Evolutionary conservation across 805 yeast species (phyloP), one percentile per base, ranked within the genome.

Genomic region (Tanozyma kutaoensis): DNA sequence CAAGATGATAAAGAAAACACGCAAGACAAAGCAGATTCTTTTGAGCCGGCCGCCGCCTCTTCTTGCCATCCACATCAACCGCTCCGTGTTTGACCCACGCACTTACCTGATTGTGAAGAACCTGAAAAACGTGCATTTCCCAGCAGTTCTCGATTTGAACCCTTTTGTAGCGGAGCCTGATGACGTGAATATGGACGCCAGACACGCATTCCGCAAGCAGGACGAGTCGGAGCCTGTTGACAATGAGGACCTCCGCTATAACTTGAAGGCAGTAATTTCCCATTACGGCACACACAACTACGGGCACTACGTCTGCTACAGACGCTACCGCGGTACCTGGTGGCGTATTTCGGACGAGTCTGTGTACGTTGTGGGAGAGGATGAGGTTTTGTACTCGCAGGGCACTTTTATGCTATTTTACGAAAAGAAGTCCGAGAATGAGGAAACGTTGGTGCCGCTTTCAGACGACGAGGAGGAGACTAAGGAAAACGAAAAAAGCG

Each of bases 251-350:
- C 47, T 77, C 24, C 55, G 64, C 3, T 88, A 88, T 48, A 64
- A 72, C 22, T 62, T 88, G 34, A 80, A 80, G 44, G 81, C 95
- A 1, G 91, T 81, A 1, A 80, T 88, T 24, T 75, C 88, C 1
- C 98, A 88, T 50, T 86, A 77, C 48, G 98, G 98, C 26, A 79
- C 95, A 1, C 96, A 91, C 42, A 85, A 88, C 42, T 91, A 84
- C 47, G 98, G 98, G n/a, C 98, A 88, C 50, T 88, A 88, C 46
- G 80, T 88, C 34, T 84, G 93, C 23, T 88, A 69, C 55, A 71
- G 96, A 43, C 76, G 72, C 42, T 66, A 58, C 31, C 68, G 93
- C 38, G 91, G 86, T 2, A 64, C 72, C 8, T 88, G 98, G 98
- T 86, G 95, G 94, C 69, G 95, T 46, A 76, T 86, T 12, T 77